Evolutionary conservation across 768 basidiomycete species (phyloP).

Genomic region (Sarcodon sp.): DNA sequence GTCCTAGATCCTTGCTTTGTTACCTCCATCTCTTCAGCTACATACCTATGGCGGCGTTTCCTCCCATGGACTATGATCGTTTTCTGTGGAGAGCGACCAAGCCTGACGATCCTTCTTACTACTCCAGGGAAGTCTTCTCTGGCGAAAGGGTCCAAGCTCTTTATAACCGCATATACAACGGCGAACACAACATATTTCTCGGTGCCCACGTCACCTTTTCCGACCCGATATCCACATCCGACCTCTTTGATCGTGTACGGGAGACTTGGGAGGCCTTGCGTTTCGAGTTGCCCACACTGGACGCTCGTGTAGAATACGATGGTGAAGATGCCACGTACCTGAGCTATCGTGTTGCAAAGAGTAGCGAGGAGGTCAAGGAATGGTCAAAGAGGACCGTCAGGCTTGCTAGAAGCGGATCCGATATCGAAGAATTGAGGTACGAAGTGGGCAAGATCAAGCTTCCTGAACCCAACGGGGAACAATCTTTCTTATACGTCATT

Average conservation of each 20-base stretch:
- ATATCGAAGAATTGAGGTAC: too few relatives aligned
- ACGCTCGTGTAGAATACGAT: conserved; percentile 8
- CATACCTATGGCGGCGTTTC: too few relatives aligned
- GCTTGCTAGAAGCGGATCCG: neutral
- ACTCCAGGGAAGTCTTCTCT: conserved; percentile 3
- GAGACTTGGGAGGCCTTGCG: conserved; percentile 11
- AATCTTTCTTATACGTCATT: conserved; percentile 14
- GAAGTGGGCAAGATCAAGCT: conserved; percentile 8
- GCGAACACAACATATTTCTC: conserved; percentile 14
- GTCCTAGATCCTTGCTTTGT: too few relatives aligned
- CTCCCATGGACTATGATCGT: too few relatives aligned
- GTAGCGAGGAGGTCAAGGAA: conserved; percentile 1
- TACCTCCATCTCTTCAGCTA: too few relatives aligned
- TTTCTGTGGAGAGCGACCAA: too few relatives aligned
- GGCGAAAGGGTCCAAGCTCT: conserved; percentile 11
- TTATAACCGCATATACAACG: conserved; percentile 9
- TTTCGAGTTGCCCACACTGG: conserved; percentile 10
- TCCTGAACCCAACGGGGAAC: conserved; percentile 9
- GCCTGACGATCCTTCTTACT: conserved; percentile 1
- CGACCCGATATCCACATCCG: neutral
- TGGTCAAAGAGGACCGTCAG: conserved; percentile 13
- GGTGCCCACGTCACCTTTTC: conserved; percentile 7
- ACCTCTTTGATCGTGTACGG: conserved; percentile 5
- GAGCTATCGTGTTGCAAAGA: conserved; percentile 5
- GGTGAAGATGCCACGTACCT: conserved; percentile 4